Evolutionary conservation across 2,329 filamentous ascomycete genomes (phyloP).

Genomic region (Sporothrix curviconia): DNA sequence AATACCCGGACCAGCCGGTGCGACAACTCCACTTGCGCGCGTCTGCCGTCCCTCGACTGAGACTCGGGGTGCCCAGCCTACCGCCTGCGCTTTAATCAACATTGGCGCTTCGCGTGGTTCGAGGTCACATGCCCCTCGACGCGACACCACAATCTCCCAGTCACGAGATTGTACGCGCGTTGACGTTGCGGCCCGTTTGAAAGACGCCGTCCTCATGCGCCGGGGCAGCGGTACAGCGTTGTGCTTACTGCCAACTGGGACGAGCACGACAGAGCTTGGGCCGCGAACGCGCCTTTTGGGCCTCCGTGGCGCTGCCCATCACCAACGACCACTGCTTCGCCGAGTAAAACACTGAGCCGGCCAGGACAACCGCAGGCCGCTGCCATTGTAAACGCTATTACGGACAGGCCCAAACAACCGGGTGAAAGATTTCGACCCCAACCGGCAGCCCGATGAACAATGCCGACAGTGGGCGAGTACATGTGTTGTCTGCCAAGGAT

Average conservation of each 20-base stretch:
- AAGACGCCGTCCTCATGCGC: slow-evolving; percentile 60
- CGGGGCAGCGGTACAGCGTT: slow-evolving; percentile 65
- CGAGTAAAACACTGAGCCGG: slow-evolving; percentile 39
- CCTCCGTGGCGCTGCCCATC: too few relatives aligned
- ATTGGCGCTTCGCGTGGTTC: slow-evolving; percentile 64
- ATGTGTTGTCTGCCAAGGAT: slow-evolving; percentile 43
- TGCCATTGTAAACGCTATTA: slow-evolving; percentile 46
- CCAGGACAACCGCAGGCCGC: slow-evolving; percentile 39
- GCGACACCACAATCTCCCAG: slow-evolving; percentile 45
- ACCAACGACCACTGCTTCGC: slow-evolving; percentile 55
- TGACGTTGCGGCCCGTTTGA: slow-evolving; percentile 52
- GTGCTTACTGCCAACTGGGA: slow-evolving; percentile 55
- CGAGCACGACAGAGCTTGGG: slow-evolving; percentile 40
- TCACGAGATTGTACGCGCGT: slow-evolving; percentile 67
- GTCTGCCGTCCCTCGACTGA: slow-evolving; percentile 36
- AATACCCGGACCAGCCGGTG: slow-evolving; percentile 36
- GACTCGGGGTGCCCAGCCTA: slow-evolving; percentile 53
- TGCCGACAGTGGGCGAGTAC: slow-evolving; percentile 27
- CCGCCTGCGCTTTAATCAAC: slow-evolving; percentile 61
- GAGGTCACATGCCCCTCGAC: slow-evolving; percentile 66
- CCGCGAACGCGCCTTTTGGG: slow-evolving; percentile 57
- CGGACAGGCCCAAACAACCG: too few relatives aligned
- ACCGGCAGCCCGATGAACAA: slow-evolving; percentile 28
- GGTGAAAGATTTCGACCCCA: background rate
- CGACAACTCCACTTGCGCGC: slow-evolving; percentile 31